Evolutionary conservation across 352 stramenopile species (phyloP).

Genomic region (Lagenidium giganteum): DNA sequence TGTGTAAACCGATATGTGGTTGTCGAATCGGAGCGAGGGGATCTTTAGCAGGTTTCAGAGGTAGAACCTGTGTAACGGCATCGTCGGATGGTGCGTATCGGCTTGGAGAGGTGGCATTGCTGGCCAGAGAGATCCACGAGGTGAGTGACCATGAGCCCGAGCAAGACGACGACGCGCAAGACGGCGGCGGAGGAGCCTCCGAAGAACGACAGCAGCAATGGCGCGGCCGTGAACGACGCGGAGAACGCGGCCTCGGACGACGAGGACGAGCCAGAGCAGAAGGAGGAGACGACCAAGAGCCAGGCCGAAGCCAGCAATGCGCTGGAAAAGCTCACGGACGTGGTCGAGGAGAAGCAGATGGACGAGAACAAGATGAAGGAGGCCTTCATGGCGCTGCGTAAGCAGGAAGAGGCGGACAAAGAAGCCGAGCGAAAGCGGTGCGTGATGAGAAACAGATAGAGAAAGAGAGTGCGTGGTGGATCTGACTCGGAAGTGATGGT

Average conservation of each 20-base stretch:
- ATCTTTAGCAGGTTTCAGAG: too few species aligned
- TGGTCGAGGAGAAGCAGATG: slow-evolving; percentile 84
- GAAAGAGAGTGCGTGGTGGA: too few species aligned
- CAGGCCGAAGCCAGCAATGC: slow-evolving; percentile 78
- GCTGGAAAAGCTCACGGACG: slow-evolving; percentile 82
- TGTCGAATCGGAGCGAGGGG: too few species aligned
- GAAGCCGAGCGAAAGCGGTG: slow-evolving; percentile 65
- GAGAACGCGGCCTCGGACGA: slow-evolving; percentile 44
- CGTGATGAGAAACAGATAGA: too few species aligned
- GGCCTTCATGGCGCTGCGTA: slow-evolving; percentile 65
- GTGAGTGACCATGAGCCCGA: slow-evolving; percentile 31
- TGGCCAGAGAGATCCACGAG: too few species aligned
- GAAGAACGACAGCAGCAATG: slow-evolving; percentile 6
- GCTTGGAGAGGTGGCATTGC: too few species aligned
- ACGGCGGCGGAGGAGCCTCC: slow-evolving; percentile 6
- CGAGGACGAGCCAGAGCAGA: slow-evolving; percentile 35
- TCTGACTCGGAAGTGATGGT: not conserved
- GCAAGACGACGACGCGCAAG: slow-evolving; percentile 15
- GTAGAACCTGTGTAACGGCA: too few species aligned
- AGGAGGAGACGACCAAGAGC: slow-evolving; percentile 57
- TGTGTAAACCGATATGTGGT: too few species aligned
- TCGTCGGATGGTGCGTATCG: too few species aligned
- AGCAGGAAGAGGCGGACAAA: slow-evolving; percentile 82
- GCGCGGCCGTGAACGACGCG: not conserved
- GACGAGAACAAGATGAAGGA: slow-evolving; percentile 88